Percentiles rank a stretch among this genome's conserved stretches.
Evolutionary conservation across 805 yeast genomes (phyloP).

Genomic region (Candida koratica): DNA sequence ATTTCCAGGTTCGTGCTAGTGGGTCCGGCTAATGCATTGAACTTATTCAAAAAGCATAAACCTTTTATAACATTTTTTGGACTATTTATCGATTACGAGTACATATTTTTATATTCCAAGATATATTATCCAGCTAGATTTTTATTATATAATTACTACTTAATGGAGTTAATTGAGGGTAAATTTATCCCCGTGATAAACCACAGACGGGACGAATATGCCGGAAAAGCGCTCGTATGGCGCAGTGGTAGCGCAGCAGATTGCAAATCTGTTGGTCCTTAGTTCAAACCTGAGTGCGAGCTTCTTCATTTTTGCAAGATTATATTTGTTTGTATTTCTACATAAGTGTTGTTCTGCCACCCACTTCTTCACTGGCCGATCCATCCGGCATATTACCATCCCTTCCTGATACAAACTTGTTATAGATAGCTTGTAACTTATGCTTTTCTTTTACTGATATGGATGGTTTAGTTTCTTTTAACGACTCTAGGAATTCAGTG

Average conservation of each 20-base stretch:
- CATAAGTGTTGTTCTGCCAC: constrained; percentile 82
- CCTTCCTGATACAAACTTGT: constrained; percentile 68
- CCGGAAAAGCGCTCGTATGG: constrained; percentile 54
- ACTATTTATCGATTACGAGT: too few relatives aligned
- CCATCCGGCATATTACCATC: constrained; percentile 91
- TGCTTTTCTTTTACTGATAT: constrained; percentile 68
- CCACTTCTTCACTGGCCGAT: constrained; percentile 70
- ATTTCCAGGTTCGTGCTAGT: too few relatives aligned
- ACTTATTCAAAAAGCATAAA: too few relatives aligned
- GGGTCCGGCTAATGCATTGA: too few relatives aligned
- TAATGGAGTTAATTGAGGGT: too few relatives aligned
- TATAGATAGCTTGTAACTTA: constrained; percentile 62
- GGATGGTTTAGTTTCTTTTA: constrained; percentile 81
- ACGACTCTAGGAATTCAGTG: constrained; percentile 57
- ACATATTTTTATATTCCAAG: too few relatives aligned
- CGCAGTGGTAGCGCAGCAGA: constrained; percentile 99
- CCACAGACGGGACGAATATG: too few relatives aligned
- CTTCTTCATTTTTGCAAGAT: constrained; percentile 39
- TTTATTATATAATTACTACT: too few relatives aligned
- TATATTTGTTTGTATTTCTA: constrained; percentile 28
- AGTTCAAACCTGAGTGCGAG: constrained; percentile 94
- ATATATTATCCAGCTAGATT: too few relatives aligned
- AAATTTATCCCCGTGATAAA: too few relatives aligned
- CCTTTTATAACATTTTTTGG: too few relatives aligned
- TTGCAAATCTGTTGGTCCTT: constrained; percentile 98